Conservation (phyloP, 495 filamentous ascomycete genomes). For the Talaromyces thailandensis region DNA sequence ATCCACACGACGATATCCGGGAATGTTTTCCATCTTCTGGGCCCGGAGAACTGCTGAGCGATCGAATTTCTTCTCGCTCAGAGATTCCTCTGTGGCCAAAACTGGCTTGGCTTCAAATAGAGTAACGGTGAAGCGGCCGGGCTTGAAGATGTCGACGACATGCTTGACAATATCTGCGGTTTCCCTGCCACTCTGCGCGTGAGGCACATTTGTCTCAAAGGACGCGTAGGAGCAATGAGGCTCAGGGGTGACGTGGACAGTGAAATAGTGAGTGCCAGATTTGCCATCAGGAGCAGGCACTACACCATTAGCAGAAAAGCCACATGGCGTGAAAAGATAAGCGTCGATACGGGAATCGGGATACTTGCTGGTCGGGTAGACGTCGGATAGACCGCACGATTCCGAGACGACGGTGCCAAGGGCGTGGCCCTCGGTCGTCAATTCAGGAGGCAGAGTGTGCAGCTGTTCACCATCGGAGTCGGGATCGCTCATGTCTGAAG, state of each 20-base stretch:
- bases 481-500: slow-evolving; percentile 55
- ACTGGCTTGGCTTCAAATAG: slow-evolving; percentile 82
- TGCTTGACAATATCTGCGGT: slow-evolving; percentile 87
- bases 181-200: slow-evolving; percentile 75
- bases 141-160: slow-evolving; percentile 91
- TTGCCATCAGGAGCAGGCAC: slow-evolving; percentile 67
- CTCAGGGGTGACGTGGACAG: slow-evolving; percentile 97
- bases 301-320: slow-evolving; percentile 96
- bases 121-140: slow-evolving; percentile 93
- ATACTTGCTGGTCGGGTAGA: slow-evolving; percentile 80
- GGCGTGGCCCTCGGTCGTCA: slow-evolving; percentile 88
- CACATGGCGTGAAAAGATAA: slow-evolving; percentile 94
- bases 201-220: slow-evolving; percentile 98
- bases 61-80: slow-evolving; percentile 31
- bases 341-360: slow-evolving; percentile 93
- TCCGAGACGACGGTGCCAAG: slow-evolving; percentile 92
- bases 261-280: slow-evolving; percentile 84
- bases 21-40: slow-evolving; percentile 69
- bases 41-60: slow-evolving; percentile 41
- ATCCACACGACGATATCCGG: slow-evolving; percentile 84
- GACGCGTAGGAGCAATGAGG: slow-evolving; percentile 97
- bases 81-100: slow-evolving; percentile 25
- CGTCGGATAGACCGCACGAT: slow-evolving; percentile 75
- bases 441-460: slow-evolving; percentile 55
- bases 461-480: slow-evolving; percentile 44